phyloP scores from a whole-genome alignment of 1,284 basidiomycete genomes.

The Apiotrichum brassicae region DNA sequence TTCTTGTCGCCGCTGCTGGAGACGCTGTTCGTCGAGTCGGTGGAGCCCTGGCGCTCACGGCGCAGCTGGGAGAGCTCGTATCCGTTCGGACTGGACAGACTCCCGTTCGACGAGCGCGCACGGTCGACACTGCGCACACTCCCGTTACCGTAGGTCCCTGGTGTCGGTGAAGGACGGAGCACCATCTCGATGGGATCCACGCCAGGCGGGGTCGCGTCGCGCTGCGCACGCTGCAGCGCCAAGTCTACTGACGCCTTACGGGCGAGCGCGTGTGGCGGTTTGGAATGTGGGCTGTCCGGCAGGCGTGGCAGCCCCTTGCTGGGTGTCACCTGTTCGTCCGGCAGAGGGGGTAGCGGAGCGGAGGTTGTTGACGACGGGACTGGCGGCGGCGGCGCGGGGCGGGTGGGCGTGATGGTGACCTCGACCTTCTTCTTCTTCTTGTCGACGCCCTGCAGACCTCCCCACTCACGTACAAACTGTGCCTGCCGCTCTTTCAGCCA shows the following conservation, averaged over 20 bases:
- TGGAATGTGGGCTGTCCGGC: neutral
- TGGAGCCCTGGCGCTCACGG: constrained; percentile 9
- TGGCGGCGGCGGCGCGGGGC: neutral
- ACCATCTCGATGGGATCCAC: neutral
- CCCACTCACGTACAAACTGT: constrained; percentile 4
- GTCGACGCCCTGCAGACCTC: neutral
- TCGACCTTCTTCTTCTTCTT: constrained; percentile 8
- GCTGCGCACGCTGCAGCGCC: neutral
- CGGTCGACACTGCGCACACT: neutral
- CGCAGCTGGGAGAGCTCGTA: constrained; percentile 18
- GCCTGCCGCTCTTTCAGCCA: constrained; percentile 39
- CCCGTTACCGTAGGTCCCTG: no score
- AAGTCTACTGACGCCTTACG: neutral
- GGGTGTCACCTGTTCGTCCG: neutral
- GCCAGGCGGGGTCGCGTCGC: neutral
- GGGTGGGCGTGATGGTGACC: neutral
- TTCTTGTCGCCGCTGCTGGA: constrained; percentile 15
- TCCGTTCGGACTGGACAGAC: neutral
- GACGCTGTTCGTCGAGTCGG: constrained; percentile 4
- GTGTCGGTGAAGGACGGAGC: neutral
- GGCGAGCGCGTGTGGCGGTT: neutral
- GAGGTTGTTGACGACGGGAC: neutral
- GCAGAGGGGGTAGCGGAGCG: neutral
- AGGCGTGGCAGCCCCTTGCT: neutral
- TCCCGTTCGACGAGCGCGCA: neutral